Conservation (phyloP, 2,329 filamentous ascomycete species). For the Colletotrichum australisinense region DNA sequence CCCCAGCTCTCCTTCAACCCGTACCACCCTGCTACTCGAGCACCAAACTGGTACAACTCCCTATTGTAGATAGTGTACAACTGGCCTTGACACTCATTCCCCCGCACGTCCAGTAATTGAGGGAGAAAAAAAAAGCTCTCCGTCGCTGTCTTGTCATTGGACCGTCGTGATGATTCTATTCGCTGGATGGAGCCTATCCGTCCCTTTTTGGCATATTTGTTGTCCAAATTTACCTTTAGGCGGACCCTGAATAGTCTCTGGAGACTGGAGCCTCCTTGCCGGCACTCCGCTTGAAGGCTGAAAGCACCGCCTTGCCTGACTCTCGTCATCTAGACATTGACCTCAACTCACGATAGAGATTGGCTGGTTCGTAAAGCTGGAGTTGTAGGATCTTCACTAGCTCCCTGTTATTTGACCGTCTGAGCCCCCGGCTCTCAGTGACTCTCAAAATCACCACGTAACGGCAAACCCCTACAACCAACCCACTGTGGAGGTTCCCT, state of each 20-base stretch:
- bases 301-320: not conserved
- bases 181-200: not conserved
- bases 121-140: not conserved
- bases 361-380: not conserved
- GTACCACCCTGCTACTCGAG: not conserved
- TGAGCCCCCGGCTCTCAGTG: not conserved
- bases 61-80: not conserved
- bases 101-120: not conserved
- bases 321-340: not conserved
- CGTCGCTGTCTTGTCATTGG: not conserved
- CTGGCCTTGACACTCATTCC: not conserved
- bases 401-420: not conserved
- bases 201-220: slow-evolving; percentile 19
- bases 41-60: not conserved
- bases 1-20: not conserved
- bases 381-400: slow-evolving; percentile 1
- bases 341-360: not conserved
- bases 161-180: slow-evolving; percentile 18
- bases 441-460: slow-evolving; percentile 6
- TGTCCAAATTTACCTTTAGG: slow-evolving; percentile 1
- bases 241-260: slow-evolving; percentile 12
- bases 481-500: not conserved
- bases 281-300: not conserved
- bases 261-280: not conserved
- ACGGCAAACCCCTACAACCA: not conserved